A percentile compares a stretch with the other conserved stretches of the same genome.
Conservation (phyloP, 1,284 basidiomycete genomes). For the Rhizopogon parksii region DNA sequence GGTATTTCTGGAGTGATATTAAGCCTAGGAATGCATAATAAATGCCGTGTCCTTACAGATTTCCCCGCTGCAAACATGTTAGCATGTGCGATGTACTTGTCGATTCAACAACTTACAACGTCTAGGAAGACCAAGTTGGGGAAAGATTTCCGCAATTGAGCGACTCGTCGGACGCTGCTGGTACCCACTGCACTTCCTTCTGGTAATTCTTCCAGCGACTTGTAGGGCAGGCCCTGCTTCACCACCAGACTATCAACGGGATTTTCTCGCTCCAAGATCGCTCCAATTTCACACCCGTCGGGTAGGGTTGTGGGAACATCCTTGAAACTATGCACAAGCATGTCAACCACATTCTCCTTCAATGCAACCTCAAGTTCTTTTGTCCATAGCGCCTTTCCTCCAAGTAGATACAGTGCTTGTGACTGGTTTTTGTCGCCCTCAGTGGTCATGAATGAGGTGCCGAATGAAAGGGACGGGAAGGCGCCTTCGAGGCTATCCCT, state of each 20-base stretch:
- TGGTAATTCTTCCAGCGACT: conserved; percentile 78
- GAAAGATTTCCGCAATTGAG: conserved; percentile 80
- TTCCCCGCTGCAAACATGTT: conserved; percentile 54
- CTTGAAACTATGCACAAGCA: conserved; percentile 92
- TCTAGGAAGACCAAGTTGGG: conserved; percentile 83
- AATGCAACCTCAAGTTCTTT: conserved; percentile 89
- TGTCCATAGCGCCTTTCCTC: conserved; percentile 90
- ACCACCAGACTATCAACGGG: conserved; percentile 88
- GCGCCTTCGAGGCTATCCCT: conserved; percentile 48
- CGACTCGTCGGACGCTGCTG: conserved; percentile 87
- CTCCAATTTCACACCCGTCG: conserved; percentile 79
- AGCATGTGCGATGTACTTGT: not conserved
- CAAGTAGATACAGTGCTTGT: conserved; percentile 72
- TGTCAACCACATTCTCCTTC: conserved; percentile 69
- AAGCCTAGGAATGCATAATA: not conserved
- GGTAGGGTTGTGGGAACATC: conserved; percentile 90
- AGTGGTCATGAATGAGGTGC: conserved; percentile 82
- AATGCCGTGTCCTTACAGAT: conserved; percentile 45
- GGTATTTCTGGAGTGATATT: conserved; percentile 55
- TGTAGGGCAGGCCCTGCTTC: conserved; percentile 71
- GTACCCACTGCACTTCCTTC: conserved; percentile 90
- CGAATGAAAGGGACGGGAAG: conserved; percentile 47
- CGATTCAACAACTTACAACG: conserved; percentile 55
- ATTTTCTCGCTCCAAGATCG: conserved; percentile 84
- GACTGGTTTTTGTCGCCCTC: conserved; percentile 90